These are phyloP conservation scores for Solanum rostratum DNA, from an alignment of 257 asterid species.

Conservation along the genomic window DNA sequence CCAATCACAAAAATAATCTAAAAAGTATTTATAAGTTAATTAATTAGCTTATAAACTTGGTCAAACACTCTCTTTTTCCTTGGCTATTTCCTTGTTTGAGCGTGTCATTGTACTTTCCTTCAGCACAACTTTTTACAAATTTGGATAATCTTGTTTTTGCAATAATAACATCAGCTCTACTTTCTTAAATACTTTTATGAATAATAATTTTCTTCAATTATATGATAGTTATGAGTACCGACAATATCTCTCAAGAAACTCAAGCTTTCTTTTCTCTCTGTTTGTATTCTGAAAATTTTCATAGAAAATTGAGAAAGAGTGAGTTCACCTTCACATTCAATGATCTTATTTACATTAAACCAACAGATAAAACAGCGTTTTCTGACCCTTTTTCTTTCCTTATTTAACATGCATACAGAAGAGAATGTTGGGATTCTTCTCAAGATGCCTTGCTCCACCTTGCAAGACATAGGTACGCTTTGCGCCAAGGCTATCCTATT, in stretches of 20 bases:
- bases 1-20: too few relatives aligned
- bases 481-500: not conserved
- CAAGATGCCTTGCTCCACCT: conserved; percentile 79
- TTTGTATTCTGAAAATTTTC: not conserved
- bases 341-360: not conserved
- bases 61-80: too few relatives aligned
- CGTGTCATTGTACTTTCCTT: not conserved
- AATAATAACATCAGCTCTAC: not conserved
- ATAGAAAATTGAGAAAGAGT: not conserved
- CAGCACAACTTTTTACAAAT: not conserved
- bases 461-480: conserved; percentile 38
- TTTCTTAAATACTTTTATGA: not conserved
- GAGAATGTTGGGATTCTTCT: conserved; percentile 70
- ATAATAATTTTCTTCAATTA: not conserved
- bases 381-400: not conserved
- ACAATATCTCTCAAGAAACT: not conserved
- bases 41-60: too few relatives aligned
- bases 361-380: not conserved
- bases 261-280: not conserved
- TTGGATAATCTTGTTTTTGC: not conserved
- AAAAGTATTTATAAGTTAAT: too few relatives aligned
- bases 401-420: conserved; percentile 35
- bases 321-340: not conserved
- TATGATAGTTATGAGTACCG: not conserved
- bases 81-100: not conserved